These are phyloP conservation scores for Colletotrichum neosansevieriae DNA, from an alignment of 2,329 filamentous ascomycete species.

Conservation along the genomic window DNA sequence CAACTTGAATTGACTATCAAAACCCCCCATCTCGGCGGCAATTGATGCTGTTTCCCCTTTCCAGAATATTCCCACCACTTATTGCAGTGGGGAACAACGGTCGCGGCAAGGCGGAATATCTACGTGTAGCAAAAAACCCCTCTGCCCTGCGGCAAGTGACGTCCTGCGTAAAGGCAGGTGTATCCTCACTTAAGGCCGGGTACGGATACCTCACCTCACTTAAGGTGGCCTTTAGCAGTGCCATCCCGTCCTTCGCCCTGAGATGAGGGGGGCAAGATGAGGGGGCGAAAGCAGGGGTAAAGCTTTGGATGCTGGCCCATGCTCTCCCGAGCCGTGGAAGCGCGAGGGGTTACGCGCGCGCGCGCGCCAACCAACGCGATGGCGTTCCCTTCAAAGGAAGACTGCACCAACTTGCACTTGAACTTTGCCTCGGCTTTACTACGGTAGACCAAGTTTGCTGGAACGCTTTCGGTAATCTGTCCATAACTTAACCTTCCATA, in stretches of 20 bases:
- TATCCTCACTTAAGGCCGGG: conserved; percentile 6
- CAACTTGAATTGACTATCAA: background rate
- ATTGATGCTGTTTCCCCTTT: conserved; percentile 24
- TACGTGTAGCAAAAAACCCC: background rate
- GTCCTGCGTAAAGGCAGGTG: background rate
- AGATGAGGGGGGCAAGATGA: conserved; percentile 35
- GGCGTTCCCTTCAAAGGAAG: too few species aligned
- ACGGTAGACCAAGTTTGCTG: too few species aligned
- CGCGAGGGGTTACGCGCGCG: background rate
- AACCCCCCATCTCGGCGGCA: conserved; percentile 16
- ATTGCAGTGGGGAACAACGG: conserved; percentile 12
- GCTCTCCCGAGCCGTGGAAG: conserved; percentile 20
- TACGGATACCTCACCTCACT: conserved; percentile 34
- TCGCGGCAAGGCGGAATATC: conserved; percentile 12
- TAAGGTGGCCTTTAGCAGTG: conserved; percentile 33
- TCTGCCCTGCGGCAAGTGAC: background rate
- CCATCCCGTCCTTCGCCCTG: conserved; percentile 38
- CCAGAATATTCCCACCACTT: conserved; percentile 39
- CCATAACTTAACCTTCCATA: too few species aligned
- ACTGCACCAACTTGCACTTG: too few species aligned
- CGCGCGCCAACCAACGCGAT: background rate
- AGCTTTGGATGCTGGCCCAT: conserved; percentile 33
- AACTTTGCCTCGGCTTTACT: too few species aligned
- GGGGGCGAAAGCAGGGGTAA: conserved; percentile 23
- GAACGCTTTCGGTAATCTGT: too few species aligned